phyloP scores from a whole-genome alignment of 2,329 filamentous ascomycete species.

The Penicillium brevicompactum region DNA sequence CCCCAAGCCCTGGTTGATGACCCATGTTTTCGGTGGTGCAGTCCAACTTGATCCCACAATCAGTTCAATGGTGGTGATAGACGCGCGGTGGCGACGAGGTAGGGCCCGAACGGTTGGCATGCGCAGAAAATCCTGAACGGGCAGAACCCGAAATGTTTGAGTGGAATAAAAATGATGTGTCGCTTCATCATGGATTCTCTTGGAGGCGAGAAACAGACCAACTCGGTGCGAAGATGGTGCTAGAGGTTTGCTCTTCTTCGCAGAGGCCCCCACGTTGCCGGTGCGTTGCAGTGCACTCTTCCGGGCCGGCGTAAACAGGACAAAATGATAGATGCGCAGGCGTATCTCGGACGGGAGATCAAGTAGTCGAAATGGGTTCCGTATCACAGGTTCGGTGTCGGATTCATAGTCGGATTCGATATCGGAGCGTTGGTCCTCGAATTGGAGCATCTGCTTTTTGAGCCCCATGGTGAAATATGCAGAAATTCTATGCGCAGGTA shows the following conservation, averaged over 20 bases:
- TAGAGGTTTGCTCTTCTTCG: conserved; percentile 37
- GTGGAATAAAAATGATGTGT: conserved; percentile 54
- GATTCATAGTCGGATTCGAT: conserved; percentile 19
- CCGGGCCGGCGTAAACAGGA: conserved; percentile 43
- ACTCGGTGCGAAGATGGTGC: conserved; percentile 39
- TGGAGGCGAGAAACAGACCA: conserved; percentile 43
- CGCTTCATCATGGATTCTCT: conserved; percentile 54
- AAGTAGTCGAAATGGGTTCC: conserved; percentile 52
- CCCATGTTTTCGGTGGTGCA: conserved; percentile 57
- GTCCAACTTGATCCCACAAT: conserved; percentile 63
- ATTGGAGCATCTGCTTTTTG: conserved; percentile 20
- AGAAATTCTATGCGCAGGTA: conserved; percentile 24
- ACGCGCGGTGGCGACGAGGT: conserved; percentile 52
- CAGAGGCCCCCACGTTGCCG: conserved; percentile 39
- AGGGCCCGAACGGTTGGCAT: conserved; percentile 52
- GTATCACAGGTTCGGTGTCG: conserved; percentile 14
- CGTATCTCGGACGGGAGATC: conserved; percentile 57
- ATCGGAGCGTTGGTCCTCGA: conserved; percentile 16
- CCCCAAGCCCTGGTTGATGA: conserved; percentile 52
- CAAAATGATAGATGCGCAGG: conserved; percentile 50
- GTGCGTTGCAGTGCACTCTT: conserved; percentile 29
- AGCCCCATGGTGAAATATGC: conserved; percentile 18
- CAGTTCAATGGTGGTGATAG: conserved; percentile 57
- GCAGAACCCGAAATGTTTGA: conserved; percentile 57
- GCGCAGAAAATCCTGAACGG: conserved; percentile 51